Conservation (phyloP, 2,329 filamentous ascomycete genomes). For the Thelonectria olida region DNA sequence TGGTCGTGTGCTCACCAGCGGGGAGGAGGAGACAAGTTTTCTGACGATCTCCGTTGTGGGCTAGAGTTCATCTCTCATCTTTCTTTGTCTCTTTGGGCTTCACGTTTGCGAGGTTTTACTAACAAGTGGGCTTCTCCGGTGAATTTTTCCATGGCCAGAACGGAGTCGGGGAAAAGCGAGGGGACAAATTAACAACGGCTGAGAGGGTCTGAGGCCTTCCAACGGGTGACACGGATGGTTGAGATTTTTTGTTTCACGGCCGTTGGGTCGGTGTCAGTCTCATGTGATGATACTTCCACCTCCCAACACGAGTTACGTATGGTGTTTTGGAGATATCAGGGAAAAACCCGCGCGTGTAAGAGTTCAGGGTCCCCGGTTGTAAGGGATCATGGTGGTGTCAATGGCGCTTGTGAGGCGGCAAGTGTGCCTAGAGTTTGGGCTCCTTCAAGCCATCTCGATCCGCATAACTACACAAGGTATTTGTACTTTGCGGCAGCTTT, state of each 20-base stretch:
- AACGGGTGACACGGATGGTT: slow-evolving; percentile 29
- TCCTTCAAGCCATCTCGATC: too few relatives aligned
- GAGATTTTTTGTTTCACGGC: slow-evolving; percentile 38
- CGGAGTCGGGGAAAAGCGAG: not conserved
- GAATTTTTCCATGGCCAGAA: not conserved
- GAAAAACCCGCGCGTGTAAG: slow-evolving; percentile 1
- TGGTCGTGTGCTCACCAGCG: slow-evolving; percentile 23
- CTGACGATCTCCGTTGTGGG: slow-evolving; percentile 13
- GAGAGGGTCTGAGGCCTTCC: slow-evolving; percentile 11
- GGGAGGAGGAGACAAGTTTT: slow-evolving; percentile 15
- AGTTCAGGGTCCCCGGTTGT: slow-evolving; percentile 6
- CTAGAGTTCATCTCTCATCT: not conserved
- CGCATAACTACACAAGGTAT: slow-evolving; percentile 27
- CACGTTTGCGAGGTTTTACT: not conserved
- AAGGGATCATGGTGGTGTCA: slow-evolving; percentile 1
- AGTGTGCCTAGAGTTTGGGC: too few relatives aligned
- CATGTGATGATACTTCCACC: slow-evolving; percentile 21
- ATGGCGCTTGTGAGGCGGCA: slow-evolving; percentile 9
- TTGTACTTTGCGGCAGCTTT: too few relatives aligned
- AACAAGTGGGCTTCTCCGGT: not conserved
- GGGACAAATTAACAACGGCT: not conserved
- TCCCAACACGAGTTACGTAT: not conserved
- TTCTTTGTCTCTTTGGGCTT: slow-evolving; percentile 1
- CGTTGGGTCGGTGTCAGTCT: slow-evolving; percentile 28
- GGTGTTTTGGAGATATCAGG: slow-evolving; percentile 9